Evolutionary conservation across 345 rosid species (phyloP), one percentile per base, ranked within the genome.

Genomic region (Gossypioides kirkii): DNA sequence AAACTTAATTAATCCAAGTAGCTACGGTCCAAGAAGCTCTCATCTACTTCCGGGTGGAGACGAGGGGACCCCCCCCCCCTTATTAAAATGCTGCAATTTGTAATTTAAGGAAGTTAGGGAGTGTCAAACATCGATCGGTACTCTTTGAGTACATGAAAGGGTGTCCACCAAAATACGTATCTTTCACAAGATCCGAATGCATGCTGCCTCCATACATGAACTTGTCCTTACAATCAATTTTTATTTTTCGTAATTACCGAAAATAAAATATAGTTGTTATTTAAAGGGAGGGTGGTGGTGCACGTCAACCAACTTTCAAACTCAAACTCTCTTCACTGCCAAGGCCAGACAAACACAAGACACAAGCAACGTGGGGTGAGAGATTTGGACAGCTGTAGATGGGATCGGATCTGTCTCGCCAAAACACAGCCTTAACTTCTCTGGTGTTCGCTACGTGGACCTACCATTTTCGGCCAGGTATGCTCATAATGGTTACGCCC

Each of bases 231-330:
- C 53, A 55, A 17, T 10, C 47, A 45, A 59, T 60, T 6, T 14
- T 4, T 5, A 5, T 4, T 32, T 32, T 32, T 32, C 5, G 5
- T 32, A 32, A 32, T 32, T 32, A n/a, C n/a, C n/a, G n/a, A n/a
- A n/a, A n/a, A n/a, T n/a, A n/a, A n/a, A n/a, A n/a, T n/a, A n/a
- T n/a, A 32, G 1, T 32, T 32, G 38, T 5, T 6, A 32, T 32
- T 32, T 6, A 32, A 32, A 32, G 38, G 88, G 86, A 79, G 77
- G 79, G 67, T 69, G 84, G 77, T 76, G 68, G 81, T 9, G 82
- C 90, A 83, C 88, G 92, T 84, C 88, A 73, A 74, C 74, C 76
- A 67, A 69, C 78, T 56, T 75, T 55, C 73, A 12, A 38, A 75
- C 72, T 61, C 73, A 12, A 46, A 46, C 11, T 11, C 50, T 12